Evolutionary conservation across 306 rosid species (phyloP), one percentile per base, ranked within the genome.

Genomic region (Parietaria judaica): DNA sequence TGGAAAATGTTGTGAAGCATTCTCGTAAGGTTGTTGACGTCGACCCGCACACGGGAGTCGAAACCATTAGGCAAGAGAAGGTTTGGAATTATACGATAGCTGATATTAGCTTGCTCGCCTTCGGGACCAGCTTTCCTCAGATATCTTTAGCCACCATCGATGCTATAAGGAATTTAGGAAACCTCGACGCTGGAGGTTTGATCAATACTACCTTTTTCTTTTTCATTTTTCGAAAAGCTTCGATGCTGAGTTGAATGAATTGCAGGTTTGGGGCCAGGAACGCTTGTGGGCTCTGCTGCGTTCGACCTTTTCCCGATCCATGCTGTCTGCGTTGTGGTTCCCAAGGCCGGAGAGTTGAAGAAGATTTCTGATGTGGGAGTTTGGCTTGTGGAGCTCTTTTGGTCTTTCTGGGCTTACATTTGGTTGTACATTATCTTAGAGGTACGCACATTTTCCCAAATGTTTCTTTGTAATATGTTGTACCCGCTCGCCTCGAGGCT

Each of bases 401-500:
- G 98, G 98, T 92, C 98, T 36, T 92, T 88, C 68, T 92, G 98
- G 98, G 98, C 98, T 63, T 92, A 92, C 77, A 48, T 83, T 75
- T 92, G 98, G 98, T 74, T 92, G 50, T 92, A 92, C 66, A 88
- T 92, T 54, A 92, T 92, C 77, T 76, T 91, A 74, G 86, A 91
- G 92, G 98, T 91, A 79, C 31, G 2, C 31, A 23, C 2, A 23
- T 23, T 23, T 23, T 23, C 31, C 31, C 31, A 23, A 23, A 23
- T 23, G 31, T 23, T 23, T 23, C 31, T 23, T 23, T 23, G 31
- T 23, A 23, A 23, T 23, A 23, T 23, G 31, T 23, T 23, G 31
- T 23, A 23, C 31, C 31, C 31, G 31, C 31, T 23, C 31, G 2
- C 31, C 31, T 23, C 31, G 31, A 23, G 31, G 31, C 31, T 23